phyloP scores from a whole-genome alignment of 192 early-diverging fungal genomes.

The Phycomyces nitens region DNA sequence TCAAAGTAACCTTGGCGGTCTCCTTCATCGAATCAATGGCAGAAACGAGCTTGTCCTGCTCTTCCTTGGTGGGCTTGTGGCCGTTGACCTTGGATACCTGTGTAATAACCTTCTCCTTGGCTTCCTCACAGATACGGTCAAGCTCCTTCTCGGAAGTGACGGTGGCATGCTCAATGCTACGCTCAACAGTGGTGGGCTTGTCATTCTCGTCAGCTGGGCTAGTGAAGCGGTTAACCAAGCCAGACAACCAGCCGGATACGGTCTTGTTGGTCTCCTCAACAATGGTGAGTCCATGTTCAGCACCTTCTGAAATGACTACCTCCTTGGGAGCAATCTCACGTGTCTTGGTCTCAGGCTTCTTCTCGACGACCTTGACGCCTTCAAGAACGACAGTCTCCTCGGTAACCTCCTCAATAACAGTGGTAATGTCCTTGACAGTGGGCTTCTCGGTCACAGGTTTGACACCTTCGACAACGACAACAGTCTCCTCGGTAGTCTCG shows the following conservation, averaged over 20 bases:
- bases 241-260: slow-evolving; percentile 6
- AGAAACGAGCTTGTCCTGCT: neutral
- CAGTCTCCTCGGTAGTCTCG: neutral
- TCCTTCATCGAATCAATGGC: slow-evolving; percentile 4
- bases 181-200: neutral
- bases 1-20: too few relatives aligned
- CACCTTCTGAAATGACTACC: too few relatives aligned
- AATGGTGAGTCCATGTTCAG: too few relatives aligned
- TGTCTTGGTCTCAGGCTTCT: neutral
- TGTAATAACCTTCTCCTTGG: slow-evolving; percentile 4
- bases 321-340: too few relatives aligned
- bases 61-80: neutral
- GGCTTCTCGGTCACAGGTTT: neutral
- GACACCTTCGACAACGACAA: neutral
- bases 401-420: neutral
- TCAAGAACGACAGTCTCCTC: neutral
- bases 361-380: neutral
- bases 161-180: neutral
- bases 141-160: slow-evolving; percentile 1
- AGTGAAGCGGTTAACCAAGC: neutral
- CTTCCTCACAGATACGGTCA: slow-evolving; percentile 10
- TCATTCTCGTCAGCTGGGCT: neutral
- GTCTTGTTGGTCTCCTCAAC: slow-evolving; percentile 9
- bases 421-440: slow-evolving; percentile 1
- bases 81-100: too few relatives aligned